Base-by-base conservation (phyloP, 2,329 filamentous ascomycete species). In the Verticillium albo-atrum region DNA sequence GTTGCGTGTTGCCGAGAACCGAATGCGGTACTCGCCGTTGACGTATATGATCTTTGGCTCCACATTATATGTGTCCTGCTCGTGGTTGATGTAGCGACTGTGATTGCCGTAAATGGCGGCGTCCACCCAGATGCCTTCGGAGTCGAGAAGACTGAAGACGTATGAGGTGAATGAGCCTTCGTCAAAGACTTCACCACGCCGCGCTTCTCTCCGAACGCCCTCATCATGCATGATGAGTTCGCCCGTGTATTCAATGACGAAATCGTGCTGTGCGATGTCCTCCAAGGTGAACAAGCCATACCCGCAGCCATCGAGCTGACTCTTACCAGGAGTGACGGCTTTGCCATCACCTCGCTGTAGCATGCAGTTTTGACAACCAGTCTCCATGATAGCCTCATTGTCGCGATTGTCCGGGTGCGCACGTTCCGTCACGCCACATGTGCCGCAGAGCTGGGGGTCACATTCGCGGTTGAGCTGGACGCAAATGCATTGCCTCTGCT, bases 11-110 rank as follows among this genome's bases (percentile, higher is more conserved):
- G 90, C 89, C 54, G 83, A 86, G 66, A 95, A 89, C 52, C 87
- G 89, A 69, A 95, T 91, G 15, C 91, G 84, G 65, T 88, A 88
- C 62, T 90, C 87, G 26, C 88, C 88, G 66, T 91, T 91, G 60
- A 91, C 90, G 56, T 91, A 84, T 17, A 89, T 72, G 57, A 91
- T 88, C 60, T 84, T 83, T 2, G 89, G 83, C 17, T 77, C 81
- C 61, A 86, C 83, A 63, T 87, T 85, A 61, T 80, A 76, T 52
- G 72, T 71, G 54, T 80, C 77, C 1, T 80, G 79, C 15, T 89
- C 87, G 66, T 94, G 90, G 71, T 96, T 95, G 71, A 95, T 91
- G 73, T 92, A 95, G 4, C 91, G 86, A 54, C 89, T 88, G 63
- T 93, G 87, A 70, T 94, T 95, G 55, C 91, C 91, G 64, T 89